Conservation (phyloP, 352 stramenopile species). For the Phytophthora meadii region DNA sequence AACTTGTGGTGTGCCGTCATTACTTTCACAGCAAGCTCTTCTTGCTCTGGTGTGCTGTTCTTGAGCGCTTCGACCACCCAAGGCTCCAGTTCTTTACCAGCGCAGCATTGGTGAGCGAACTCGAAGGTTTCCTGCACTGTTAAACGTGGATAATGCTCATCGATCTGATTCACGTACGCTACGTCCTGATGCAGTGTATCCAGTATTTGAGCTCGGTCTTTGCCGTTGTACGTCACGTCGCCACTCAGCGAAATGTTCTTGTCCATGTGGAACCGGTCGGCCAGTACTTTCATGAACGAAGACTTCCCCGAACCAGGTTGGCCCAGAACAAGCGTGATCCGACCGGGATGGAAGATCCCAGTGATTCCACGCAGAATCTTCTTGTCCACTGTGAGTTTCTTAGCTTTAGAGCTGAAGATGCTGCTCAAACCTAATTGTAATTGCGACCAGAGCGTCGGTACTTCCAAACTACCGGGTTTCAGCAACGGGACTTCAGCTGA, state of each 20-base stretch:
- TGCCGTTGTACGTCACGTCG: conserved; percentile 54
- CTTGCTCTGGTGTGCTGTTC: conserved; percentile 33
- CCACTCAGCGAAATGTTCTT: conserved; percentile 52
- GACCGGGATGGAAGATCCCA: conserved; percentile 52
- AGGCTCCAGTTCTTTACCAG: conserved; percentile 43
- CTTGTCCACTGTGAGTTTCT: conserved; percentile 44
- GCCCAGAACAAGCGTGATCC: conserved; percentile 59
- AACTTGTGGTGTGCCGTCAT: conserved; percentile 37
- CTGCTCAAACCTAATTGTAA: conserved; percentile 35
- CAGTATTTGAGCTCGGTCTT: conserved; percentile 37
- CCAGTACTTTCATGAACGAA: conserved; percentile 51
- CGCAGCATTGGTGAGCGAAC: conserved; percentile 53
- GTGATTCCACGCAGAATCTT: conserved; percentile 53
- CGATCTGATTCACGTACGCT: conserved; percentile 48
- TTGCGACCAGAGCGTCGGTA: conserved; percentile 50
- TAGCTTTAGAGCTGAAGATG: conserved; percentile 5
- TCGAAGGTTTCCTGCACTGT: conserved; percentile 63
- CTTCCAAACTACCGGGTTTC: conserved; percentile 35
- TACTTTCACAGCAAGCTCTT: conserved; percentile 43
- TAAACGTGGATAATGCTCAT: conserved; percentile 19
- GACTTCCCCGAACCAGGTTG: conserved; percentile 32
- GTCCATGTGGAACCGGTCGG: conserved; percentile 54
- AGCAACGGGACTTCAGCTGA: conserved; percentile 37
- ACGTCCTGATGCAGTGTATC: conserved; percentile 45
- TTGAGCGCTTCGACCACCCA: conserved; percentile 25